phyloP scores from a whole-genome alignment of 331 rosid genomes.

The Rosa hybrid region DNA sequence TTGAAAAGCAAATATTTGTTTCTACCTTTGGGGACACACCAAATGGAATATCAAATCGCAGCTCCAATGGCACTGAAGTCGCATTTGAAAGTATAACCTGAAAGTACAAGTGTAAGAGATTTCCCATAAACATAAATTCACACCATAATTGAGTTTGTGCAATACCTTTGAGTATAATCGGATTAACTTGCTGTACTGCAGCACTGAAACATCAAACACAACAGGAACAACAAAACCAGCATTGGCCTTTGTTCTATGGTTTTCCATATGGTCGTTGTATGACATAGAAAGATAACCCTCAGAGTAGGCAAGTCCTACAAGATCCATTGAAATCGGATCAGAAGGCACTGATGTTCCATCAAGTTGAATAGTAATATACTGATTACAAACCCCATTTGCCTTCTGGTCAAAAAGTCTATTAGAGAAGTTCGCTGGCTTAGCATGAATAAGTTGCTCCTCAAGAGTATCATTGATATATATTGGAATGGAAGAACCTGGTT shows the following conservation, averaged over 20 bases:
- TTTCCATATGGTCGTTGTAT: slow-evolving; percentile 34
- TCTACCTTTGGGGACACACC: slow-evolving; percentile 87
- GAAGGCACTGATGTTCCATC: slow-evolving; percentile 79
- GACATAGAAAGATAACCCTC: slow-evolving; percentile 79
- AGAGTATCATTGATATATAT: slow-evolving; percentile 55
- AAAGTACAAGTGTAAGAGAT: slow-evolving; percentile 26
- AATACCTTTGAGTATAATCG: slow-evolving; percentile 79
- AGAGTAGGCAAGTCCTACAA: slow-evolving; percentile 77
- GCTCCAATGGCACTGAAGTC: slow-evolving; percentile 72
- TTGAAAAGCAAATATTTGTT: background rate
- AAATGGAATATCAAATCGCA: slow-evolving; percentile 93
- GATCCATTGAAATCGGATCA: slow-evolving; percentile 89
- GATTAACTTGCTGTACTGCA: slow-evolving; percentile 76
- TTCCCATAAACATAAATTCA: slow-evolving; percentile 16
- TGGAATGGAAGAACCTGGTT: slow-evolving; percentile 78
- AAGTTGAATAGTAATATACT: slow-evolving; percentile 74
- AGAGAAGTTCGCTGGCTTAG: slow-evolving; percentile 65
- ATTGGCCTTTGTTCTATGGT: slow-evolving; percentile 31
- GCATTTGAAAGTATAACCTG: slow-evolving; percentile 86
- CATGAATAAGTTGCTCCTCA: slow-evolving; percentile 30
- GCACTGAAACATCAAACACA: slow-evolving; percentile 82
- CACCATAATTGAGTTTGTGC: slow-evolving; percentile 31
- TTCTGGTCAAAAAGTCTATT: slow-evolving; percentile 60
- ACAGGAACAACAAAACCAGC: slow-evolving; percentile 78
- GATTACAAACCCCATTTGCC: slow-evolving; percentile 65